Evolutionary conservation across 2,329 filamentous ascomycete genomes (phyloP).

Genomic region (Neopestalotiopsis clavispora): DNA sequence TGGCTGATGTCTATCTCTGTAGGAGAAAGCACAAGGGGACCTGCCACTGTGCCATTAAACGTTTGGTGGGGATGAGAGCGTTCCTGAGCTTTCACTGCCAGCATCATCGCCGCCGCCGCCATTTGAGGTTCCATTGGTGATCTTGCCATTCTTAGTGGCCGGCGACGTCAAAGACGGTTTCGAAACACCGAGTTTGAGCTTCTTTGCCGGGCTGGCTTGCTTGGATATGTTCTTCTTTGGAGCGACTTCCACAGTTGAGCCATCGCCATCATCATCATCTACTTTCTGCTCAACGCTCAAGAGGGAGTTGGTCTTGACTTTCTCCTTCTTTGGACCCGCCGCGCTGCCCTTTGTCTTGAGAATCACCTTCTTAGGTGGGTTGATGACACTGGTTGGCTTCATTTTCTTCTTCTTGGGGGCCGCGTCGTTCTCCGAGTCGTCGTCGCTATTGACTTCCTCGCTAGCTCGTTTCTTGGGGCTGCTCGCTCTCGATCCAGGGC

Average conservation of each 20-base stretch:
- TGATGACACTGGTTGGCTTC: conserved; percentile 45
- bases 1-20: conserved; percentile 7
- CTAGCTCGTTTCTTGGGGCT: conserved; percentile 64
- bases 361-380: conserved; percentile 58
- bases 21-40: not conserved
- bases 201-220: conserved; percentile 48
- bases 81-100: conserved; percentile 62
- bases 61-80: conserved; percentile 58
- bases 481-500: conserved; percentile 55
- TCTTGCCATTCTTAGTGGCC: conserved; percentile 53
- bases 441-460: conserved; percentile 59
- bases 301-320: conserved; percentile 54
- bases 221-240: conserved; percentile 49
- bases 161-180: conserved; percentile 55
- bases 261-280: conserved; percentile 41
- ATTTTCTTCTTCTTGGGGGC: conserved; percentile 64
- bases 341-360: conserved; percentile 54
- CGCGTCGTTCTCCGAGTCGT: conserved; percentile 53
- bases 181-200: conserved; percentile 46
- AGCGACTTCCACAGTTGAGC: conserved; percentile 44
- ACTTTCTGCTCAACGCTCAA: conserved; percentile 54
- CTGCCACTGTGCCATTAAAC: conserved; percentile 23
- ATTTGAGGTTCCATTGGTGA: conserved; percentile 19
- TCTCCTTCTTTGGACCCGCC: conserved; percentile 56
- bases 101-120: conserved; percentile 43